phyloP scores from a whole-genome alignment of 1,139 yeast genomes.

The Geotrichum bryndzae region DNA sequence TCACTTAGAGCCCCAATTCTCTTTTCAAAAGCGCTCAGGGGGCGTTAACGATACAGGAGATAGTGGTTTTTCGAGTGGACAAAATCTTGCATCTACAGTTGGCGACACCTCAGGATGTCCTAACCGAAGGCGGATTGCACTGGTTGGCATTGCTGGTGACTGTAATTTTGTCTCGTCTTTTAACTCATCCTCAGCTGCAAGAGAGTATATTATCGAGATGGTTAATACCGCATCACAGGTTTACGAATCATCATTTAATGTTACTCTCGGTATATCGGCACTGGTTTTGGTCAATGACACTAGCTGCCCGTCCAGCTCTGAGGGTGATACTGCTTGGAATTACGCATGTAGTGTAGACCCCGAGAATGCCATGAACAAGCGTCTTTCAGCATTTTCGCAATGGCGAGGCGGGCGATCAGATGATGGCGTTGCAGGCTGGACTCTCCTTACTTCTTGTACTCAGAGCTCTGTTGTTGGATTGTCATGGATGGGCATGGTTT shows the following conservation, averaged over 20 bases:
- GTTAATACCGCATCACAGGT: constrained; percentile 37
- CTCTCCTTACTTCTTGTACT: constrained; percentile 35
- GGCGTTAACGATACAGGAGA: constrained; percentile 25
- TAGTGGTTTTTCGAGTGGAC: constrained; percentile 32
- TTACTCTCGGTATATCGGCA: constrained; percentile 34
- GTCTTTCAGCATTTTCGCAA: constrained; percentile 31
- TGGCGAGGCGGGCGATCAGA: constrained; percentile 34
- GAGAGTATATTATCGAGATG: constrained; percentile 32
- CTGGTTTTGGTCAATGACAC: constrained; percentile 24
- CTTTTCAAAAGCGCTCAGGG: constrained; percentile 17
- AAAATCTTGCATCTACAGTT: constrained; percentile 29
- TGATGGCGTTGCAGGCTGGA: constrained; percentile 39
- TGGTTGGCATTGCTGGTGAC: constrained; percentile 40
- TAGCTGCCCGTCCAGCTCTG: constrained; percentile 22
- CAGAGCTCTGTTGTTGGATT: constrained; percentile 38
- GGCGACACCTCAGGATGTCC: constrained; percentile 38
- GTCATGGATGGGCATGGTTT: constrained; percentile 39
- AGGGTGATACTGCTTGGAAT: constrained; percentile 31
- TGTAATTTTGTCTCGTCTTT: constrained; percentile 34
- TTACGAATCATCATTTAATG: constrained; percentile 37
- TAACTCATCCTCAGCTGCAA: constrained; percentile 30
- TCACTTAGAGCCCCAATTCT: neutral
- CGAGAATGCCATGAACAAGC: constrained; percentile 26
- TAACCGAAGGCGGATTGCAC: constrained; percentile 31
- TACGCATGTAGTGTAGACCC: constrained; percentile 27